phyloP scores from a whole-genome alignment of 2,329 filamentous ascomycete species.

The Apiospora phragmitis region DNA sequence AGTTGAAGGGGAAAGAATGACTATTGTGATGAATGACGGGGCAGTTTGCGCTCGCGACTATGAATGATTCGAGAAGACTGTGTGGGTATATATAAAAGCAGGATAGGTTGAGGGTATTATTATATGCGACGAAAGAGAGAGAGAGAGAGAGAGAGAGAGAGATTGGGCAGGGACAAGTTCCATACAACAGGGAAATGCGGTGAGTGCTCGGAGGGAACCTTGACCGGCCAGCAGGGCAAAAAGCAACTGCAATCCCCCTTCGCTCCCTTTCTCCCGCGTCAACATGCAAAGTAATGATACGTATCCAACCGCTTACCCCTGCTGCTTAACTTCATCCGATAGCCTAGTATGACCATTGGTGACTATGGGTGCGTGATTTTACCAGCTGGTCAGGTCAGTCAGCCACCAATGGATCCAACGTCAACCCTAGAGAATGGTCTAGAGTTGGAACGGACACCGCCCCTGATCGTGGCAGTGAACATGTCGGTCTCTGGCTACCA shows the following conservation, averaged over 20 bases:
- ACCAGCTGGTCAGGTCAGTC: neutral
- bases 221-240: neutral
- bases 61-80: neutral
- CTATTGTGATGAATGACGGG: neutral
- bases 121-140: neutral
- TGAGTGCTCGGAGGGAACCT: conserved; percentile 1
- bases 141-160: neutral
- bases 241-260: neutral
- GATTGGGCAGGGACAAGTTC: neutral
- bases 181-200: neutral
- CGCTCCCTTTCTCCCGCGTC: neutral
- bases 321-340: conserved; percentile 1
- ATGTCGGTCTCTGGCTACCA: neutral
- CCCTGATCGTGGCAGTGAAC: neutral
- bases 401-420: neutral
- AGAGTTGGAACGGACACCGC: neutral
- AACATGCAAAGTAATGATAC: neutral
- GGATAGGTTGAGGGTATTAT: neutral
- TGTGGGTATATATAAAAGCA: neutral
- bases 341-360: neutral
- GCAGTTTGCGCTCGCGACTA: neutral
- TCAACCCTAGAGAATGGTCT: neutral
- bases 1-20: conserved; percentile 10
- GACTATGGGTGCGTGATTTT: neutral
- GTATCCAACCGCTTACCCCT: neutral